Evolutionary conservation across 2,329 filamentous ascomycete species (phyloP).

Genomic region (Ophiosphaerella narmari): DNA sequence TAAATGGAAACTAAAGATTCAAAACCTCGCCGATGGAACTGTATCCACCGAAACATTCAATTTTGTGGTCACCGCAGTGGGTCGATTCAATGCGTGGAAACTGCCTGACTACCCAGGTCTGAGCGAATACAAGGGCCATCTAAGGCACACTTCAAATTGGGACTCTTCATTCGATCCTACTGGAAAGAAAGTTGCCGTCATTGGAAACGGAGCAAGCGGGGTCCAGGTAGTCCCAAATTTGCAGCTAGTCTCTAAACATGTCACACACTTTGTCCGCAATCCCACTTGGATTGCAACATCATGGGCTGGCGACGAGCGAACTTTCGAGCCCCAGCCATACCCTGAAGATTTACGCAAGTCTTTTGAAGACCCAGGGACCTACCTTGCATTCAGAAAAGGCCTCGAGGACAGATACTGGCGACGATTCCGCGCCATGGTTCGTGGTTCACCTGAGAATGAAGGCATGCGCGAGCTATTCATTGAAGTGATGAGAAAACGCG

Average conservation of each 20-base stretch:
- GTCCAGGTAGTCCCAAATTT: constrained; percentile 67
- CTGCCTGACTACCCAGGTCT: constrained; percentile 37
- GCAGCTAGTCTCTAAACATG: constrained; percentile 57
- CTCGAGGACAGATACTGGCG: constrained; percentile 64
- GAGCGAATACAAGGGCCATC: constrained; percentile 32
- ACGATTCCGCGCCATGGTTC: constrained; percentile 47
- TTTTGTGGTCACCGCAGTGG: constrained; percentile 45
- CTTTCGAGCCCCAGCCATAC: constrained; percentile 50
- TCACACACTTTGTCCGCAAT: constrained; percentile 61
- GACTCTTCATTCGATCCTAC: constrained; percentile 54
- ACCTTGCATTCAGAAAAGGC: constrained; percentile 55
- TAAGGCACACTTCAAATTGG: constrained; percentile 40
- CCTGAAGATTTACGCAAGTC: constrained; percentile 58
- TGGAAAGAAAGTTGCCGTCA: constrained; percentile 63
- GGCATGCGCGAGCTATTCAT: constrained; percentile 37
- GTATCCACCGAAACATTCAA: constrained; percentile 32
- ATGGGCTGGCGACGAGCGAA: constrained; percentile 54
- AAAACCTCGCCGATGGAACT: constrained; percentile 52
- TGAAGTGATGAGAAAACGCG: constrained; percentile 45
- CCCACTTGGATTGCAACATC: constrained; percentile 62
- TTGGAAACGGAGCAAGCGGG: constrained; percentile 68
- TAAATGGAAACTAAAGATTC: constrained; percentile 66
- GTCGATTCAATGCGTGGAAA: constrained; percentile 40
- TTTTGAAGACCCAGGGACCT: constrained; percentile 65
- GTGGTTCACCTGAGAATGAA: constrained; percentile 42